Base-by-base conservation (phyloP, 192 early-diverging fungal genomes). In the Phlyctochytrium bullatum region DNA sequence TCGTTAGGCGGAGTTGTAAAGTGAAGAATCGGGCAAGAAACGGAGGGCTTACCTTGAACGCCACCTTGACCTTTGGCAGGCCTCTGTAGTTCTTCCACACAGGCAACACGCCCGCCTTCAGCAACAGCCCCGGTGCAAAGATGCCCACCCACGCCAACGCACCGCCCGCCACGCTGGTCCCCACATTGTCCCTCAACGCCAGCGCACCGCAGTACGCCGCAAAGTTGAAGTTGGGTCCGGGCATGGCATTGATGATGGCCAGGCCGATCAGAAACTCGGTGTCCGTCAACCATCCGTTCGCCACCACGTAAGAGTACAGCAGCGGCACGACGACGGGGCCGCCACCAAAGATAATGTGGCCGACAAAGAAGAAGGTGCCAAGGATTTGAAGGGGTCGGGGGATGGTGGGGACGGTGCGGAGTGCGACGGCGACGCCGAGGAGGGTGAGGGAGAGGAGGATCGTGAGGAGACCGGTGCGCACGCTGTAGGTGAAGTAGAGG, bases 181-280 rank as follows among this genome's bases (percentile, higher is more conserved):
- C 3, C 0, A 65, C 69, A 2, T 63, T 67, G 28, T 68, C 59
- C 14, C 82, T 73, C 50, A 87, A 67, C 0, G 84, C 73, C 0
- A 89, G 75, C 0, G 84, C 86, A 2, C 89, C 89, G 59, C 85
- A 78, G 53, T 76, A 90, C 20, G 82, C 84, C 0, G 85, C 83
- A 54, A 90, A 83, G 64, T 90, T 90, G 73, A 88, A 90, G 59
- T 86, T 89, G 28, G 86, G 89, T 0, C 87, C 75, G 2, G 75
- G 75, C 71, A 77, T 65, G 31, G 76, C 72, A 59, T 88, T 83
- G 33, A 88, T 85, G 30, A 89, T 53, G n/a, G 88, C 88, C 10
- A 88, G 71, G 1, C 86, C 88, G 10, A 88, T 69, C 34, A 88
- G 62, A 65, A 89, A 89, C 59, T 89, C 86, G 3, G 76, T 61